Evolutionary conservation across 2,329 filamentous ascomycete species (phyloP).

Genomic region (Xylaria sp.): DNA sequence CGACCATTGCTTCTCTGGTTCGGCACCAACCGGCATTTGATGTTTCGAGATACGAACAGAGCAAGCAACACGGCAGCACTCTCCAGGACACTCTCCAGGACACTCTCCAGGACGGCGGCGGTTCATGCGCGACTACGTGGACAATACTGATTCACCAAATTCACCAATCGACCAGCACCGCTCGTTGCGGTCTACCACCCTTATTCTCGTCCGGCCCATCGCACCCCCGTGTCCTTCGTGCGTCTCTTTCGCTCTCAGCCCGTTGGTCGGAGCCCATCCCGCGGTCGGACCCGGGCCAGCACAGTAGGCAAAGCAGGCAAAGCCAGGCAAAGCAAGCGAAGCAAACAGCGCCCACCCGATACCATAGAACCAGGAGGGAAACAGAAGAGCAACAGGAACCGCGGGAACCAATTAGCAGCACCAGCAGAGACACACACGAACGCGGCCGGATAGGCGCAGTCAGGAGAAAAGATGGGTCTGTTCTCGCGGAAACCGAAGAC

Average conservation of each 20-base stretch:
- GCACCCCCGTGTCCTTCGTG: neutral
- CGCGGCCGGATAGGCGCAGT: neutral
- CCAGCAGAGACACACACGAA: neutral
- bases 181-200: neutral
- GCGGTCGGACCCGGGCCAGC: slow-evolving; percentile 22
- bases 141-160: neutral
- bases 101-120: neutral
- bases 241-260: slow-evolving; percentile 10
- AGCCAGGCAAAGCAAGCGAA: too few species aligned
- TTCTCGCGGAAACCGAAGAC: slow-evolving; percentile 62
- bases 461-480: slow-evolving; percentile 53
- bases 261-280: slow-evolving; percentile 21
- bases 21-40: neutral
- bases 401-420: neutral
- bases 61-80: neutral
- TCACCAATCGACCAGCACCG: slow-evolving; percentile 2
- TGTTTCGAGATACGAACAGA: neutral
- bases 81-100: neutral
- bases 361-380: neutral
- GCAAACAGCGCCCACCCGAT: neutral
- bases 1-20: neutral
- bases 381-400: too few species aligned
- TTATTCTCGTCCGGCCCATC: neutral
- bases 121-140: slow-evolving; percentile 10
- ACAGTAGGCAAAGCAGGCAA: neutral